Conservation (phyloP, 2,329 filamentous ascomycete genomes). For the Fusarium sp. region DNA sequence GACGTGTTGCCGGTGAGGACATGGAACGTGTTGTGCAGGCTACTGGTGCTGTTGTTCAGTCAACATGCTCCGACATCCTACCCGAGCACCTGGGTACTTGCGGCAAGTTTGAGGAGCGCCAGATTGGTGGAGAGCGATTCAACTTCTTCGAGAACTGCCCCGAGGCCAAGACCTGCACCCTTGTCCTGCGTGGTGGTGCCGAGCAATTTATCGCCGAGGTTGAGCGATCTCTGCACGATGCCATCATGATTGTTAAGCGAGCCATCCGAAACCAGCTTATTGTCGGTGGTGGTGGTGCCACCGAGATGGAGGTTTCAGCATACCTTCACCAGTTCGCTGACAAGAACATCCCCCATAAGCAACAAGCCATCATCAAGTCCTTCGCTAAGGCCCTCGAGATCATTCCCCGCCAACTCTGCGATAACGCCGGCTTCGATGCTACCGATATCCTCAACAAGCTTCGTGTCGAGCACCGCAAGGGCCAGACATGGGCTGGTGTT, state of each 20-base stretch:
- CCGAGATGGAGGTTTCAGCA: conserved; percentile 95
- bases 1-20: conserved; percentile 89
- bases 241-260: conserved; percentile 99
- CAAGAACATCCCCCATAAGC: conserved; percentile 91
- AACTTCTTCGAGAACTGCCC: conserved; percentile 99
- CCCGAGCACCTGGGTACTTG: conserved; percentile 90
- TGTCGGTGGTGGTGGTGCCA: conserved; percentile 92
- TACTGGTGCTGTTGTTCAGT: conserved; percentile 91
- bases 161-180: conserved; percentile 94
- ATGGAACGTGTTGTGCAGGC: conserved; percentile 97
- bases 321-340: conserved; percentile 94
- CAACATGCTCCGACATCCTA: conserved; percentile 95
- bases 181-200: conserved; percentile 93
- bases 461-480: conserved; percentile 94
- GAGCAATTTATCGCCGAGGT: conserved; percentile 99
- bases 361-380: conserved; percentile 96
- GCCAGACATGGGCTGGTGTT: conserved; percentile 92
- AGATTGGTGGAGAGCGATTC: conserved; percentile 97
- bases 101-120: conserved; percentile 90
- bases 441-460: conserved; percentile 98
- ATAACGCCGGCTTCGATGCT: conserved; percentile 98
- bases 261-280: conserved; percentile 95
- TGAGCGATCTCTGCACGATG: conserved; percentile 96
- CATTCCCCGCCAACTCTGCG: conserved; percentile 95
- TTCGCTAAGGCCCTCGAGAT: conserved; percentile 98